These are phyloP conservation scores for Phanerochaete carnosa DNA, from an alignment of 768 basidiomycete genomes.

Conservation along the genomic window DNA sequence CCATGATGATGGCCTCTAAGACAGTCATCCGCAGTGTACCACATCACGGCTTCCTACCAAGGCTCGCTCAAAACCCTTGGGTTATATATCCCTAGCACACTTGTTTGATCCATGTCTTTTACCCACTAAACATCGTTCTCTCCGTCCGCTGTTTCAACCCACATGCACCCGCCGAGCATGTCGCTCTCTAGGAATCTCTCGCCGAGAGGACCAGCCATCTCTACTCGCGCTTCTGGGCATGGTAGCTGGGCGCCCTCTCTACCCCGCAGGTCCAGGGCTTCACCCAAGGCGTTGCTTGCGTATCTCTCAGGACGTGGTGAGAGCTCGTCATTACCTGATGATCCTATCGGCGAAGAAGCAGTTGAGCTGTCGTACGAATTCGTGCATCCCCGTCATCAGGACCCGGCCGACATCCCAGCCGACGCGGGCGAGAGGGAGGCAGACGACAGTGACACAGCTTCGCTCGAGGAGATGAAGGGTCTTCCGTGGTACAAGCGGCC, in stretches of 20 bases:
- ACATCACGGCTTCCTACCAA: background rate
- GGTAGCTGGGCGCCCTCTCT: conserved; percentile 4
- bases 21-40: too few species aligned
- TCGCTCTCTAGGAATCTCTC: conserved; percentile 3
- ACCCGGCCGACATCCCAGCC: conserved; percentile 39
- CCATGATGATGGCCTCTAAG: too few species aligned
- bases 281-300: conserved; percentile 20
- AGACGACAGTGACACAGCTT: conserved; percentile 6
- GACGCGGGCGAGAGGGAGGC: conserved; percentile 19
- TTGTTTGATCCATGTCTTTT: background rate
- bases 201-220: conserved; percentile 6
- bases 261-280: conserved; percentile 16
- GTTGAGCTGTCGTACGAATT: conserved; percentile 46
- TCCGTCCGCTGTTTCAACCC: background rate
- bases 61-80: background rate
- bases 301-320: conserved; percentile 28
- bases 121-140: background rate
- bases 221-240: too few species aligned
- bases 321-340: conserved; percentile 41
- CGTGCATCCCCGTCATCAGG: conserved; percentile 36
- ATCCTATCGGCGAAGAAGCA: conserved; percentile 41
- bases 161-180: background rate
- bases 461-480: conserved; percentile 21
- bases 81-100: background rate
- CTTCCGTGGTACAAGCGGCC: conserved; percentile 77